Evolutionary conservation across 371 early-diverging fungal genomes (phyloP), one percentile per base, ranked within the genome.

Genomic region (Rhizopus delemar): DNA sequence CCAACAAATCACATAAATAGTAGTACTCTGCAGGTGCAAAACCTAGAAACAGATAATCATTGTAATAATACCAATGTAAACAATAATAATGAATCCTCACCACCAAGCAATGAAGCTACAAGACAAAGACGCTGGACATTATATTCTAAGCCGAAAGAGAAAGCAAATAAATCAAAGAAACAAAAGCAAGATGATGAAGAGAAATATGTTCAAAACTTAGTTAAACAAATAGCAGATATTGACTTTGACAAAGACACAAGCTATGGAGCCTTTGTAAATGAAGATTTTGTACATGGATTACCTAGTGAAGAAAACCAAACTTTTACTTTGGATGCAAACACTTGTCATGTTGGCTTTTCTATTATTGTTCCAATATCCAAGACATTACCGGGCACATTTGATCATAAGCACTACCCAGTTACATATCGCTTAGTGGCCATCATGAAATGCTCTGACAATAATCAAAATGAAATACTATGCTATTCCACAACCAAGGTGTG

Each of bases 351-450:
- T 50, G 39, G 50, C 2, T 62, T 62, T 36, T 56, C 62, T 13
- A 51, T 62, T n/a, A 41, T 29, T 38, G 41, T 51, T n/a, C 56
- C 62, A 2, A 51, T 43, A 1, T 50, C 51, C 5, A 38, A 41
- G 3, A 49, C 41, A 36, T 16, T 62, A n/a, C 41, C 56, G 16
- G 51, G 56, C 8, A 51, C 51, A 8, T 56, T 62, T 50, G 62
- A 62, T 12, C 62, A 62, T 31, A 51, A 56, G 2, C 43, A 62
- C 15, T 62, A 43, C 9, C 62, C 62, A 35, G 43, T 62, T 22
- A n/a, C 51, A 2, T 56, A 62, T 45, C 50, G 56, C 7, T 22
- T 62, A 12, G 51, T 56, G 2, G 50, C 31, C 6, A 32, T 62
- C 8, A 62, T 62, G 62, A 50, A 46, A 34, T 62, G 36, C 11